Evolutionary conservation across 345 rosid species (phyloP), one percentile per base, ranked within the genome.

Genomic region (Corymbia maculata): DNA sequence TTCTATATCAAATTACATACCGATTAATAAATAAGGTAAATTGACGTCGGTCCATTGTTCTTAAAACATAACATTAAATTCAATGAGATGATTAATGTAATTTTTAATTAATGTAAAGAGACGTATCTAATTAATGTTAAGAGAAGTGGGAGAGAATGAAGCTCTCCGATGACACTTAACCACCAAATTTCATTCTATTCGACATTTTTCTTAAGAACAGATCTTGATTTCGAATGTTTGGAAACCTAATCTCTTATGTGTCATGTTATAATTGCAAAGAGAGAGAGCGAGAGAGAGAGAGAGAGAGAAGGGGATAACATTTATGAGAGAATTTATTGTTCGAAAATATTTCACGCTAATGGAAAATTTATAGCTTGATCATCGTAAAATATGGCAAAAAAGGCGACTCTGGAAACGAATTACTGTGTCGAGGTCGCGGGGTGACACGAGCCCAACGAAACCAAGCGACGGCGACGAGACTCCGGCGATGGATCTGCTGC

Each of bases 401-500:
- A 57, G 4, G 24, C 0, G n/a, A 61, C 26, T n/a, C 68, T 59
- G 26, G 68, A 61, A 26, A n/a, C 36, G 30, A 66, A 15, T 15
- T 30, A 30, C 79, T 4, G 9, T 2, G 79, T 66, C 79, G 7
- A 30, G 79, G 42, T 16, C 42, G 44, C 42, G 44, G 44, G 36
- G 79, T 66, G 79, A 30, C 79, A 19, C 9, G 32, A 66, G 15
- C 42, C 79, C 4, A n/a, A 66, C 42, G 79, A 66, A 66, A 66
- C 79, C 80, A 2, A 68, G 45, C 45, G 45, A 42, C 45, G 80
- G 22, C 45, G 24, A 4, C 45, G 26, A 8, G 15, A 12, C 51
- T 64, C n/a, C 51, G 42, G 47, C 68, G 22, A 93, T 94, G 97
- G 97, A 94, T 89, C 93, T 93, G 87, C 94, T 94, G 89, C 87